These are phyloP conservation scores for Plenodomus biglobosus DNA, from an alignment of 2,329 filamentous ascomycete species.

Conservation along the genomic window DNA sequence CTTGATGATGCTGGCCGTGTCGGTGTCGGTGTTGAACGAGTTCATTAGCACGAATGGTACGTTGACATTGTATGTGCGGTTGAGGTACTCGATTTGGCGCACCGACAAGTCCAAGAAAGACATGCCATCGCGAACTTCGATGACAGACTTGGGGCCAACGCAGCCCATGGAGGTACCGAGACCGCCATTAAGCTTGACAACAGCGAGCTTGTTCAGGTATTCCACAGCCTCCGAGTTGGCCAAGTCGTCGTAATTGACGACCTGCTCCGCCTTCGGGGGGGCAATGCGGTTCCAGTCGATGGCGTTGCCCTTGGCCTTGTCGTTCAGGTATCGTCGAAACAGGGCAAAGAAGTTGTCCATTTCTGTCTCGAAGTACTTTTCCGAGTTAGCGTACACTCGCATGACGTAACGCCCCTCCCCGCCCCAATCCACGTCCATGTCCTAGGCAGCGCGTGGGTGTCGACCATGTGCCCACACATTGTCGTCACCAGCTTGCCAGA, in stretches of 20 bases:
- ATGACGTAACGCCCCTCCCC: conserved; percentile 19
- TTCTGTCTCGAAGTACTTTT: conserved; percentile 90
- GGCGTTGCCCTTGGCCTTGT: conserved; percentile 97
- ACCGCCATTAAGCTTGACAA: conserved; percentile 98
- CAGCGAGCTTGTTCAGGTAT: conserved; percentile 95
- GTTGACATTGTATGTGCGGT: conserved; percentile 96
- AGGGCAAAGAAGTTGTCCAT: conserved; percentile 99
- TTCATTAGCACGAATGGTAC: conserved; percentile 99
- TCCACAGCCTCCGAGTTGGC: conserved; percentile 86
- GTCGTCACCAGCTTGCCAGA: background rate
- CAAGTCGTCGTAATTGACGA: conserved; percentile 91
- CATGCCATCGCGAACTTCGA: conserved; percentile 99
- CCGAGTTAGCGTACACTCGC: conserved; percentile 17
- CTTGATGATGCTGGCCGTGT: conserved; percentile 99
- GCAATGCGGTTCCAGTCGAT: conserved; percentile 97
- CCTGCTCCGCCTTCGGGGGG: conserved; percentile 88
- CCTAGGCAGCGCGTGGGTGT: conserved; percentile 3
- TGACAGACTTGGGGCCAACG: conserved; percentile 98
- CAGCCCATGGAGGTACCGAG: conserved; percentile 99
- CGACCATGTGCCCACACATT: conserved; percentile 1
- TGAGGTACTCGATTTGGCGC: conserved; percentile 97
- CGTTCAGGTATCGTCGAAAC: conserved; percentile 96
- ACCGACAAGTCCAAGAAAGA: conserved; percentile 99
- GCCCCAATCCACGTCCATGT: background rate
- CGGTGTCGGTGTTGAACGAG: conserved; percentile 99